Conservation (phyloP, 2,329 filamentous ascomycete species). For the Cytospora piceicola region DNA sequence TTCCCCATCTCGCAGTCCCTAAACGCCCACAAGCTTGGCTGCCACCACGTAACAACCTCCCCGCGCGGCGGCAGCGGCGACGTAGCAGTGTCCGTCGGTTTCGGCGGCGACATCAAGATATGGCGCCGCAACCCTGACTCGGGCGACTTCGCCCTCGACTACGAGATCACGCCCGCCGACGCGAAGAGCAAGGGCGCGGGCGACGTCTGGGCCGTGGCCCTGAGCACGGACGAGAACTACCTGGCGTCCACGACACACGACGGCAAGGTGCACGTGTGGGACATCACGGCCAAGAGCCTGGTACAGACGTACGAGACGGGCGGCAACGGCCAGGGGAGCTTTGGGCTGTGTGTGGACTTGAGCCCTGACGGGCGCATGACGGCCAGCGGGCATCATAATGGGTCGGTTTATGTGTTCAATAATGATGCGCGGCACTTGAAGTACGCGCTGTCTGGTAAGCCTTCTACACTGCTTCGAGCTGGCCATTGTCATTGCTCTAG, state of each 20-base stretch:
- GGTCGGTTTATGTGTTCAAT: conserved; percentile 91
- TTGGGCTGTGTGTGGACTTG: conserved; percentile 86
- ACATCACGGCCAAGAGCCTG: conserved; percentile 58
- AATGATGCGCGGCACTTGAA: conserved; percentile 84
- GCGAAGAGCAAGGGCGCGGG: conserved; percentile 44
- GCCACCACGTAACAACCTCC: conserved; percentile 81
- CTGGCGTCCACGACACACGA: conserved; percentile 87
- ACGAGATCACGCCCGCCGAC: conserved; percentile 46
- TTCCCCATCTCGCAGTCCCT: conserved; percentile 83
- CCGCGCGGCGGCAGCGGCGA: conserved; percentile 62
- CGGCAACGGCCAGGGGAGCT: conserved; percentile 62
- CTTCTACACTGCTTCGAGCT: no score
- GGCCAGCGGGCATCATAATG: conserved; percentile 91
- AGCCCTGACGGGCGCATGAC: conserved; percentile 80
- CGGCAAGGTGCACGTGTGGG: conserved; percentile 89
- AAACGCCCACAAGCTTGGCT: conserved; percentile 82
- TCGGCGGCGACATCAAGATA: conserved; percentile 84
- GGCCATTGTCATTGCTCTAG: not conserved
- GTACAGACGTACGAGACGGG: conserved; percentile 79
- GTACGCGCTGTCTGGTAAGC: conserved; percentile 78
- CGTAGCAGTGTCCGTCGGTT: conserved; percentile 81
- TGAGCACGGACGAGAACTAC: conserved; percentile 82
- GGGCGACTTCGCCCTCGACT: conserved; percentile 56
- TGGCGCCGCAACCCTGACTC: conserved; percentile 71
- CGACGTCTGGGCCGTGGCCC: conserved; percentile 84